Conservation (phyloP, 148 eudicot genomes). For the Rhododendron kiyosumense region DNA sequence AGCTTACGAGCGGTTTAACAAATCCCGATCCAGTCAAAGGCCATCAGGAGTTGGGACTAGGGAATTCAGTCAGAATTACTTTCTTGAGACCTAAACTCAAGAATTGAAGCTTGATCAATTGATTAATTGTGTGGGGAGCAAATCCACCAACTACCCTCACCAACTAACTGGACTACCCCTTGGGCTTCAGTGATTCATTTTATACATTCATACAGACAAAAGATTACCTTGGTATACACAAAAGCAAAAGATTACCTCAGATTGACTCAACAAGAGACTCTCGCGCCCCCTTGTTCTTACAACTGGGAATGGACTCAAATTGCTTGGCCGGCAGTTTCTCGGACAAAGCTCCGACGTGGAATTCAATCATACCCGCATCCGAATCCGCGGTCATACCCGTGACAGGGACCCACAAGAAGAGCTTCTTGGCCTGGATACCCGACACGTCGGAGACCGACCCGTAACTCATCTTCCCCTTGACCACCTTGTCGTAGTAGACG, state of each 20-base stretch:
- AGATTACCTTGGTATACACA: no score
- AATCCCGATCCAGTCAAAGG: no score
- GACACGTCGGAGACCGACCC: slow-evolving; percentile 57
- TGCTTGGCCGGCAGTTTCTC: slow-evolving; percentile 54
- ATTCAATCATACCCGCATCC: slow-evolving; percentile 38
- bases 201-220: neutral
- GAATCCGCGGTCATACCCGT: slow-evolving; percentile 50
- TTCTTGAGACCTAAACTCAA: no score
- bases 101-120: no score
- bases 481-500: slow-evolving; percentile 45
- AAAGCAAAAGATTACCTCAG: slow-evolving; percentile 9
- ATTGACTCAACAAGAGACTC: slow-evolving; percentile 6
- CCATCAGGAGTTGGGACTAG: no score
- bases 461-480: slow-evolving; percentile 50
- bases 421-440: slow-evolving; percentile 71
- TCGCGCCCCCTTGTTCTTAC: slow-evolving; percentile 33
- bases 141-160: no score
- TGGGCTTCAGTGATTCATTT: neutral
- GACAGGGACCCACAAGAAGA: slow-evolving; percentile 69
- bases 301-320: slow-evolving; percentile 46
- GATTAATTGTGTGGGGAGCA: no score
- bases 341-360: slow-evolving; percentile 62
- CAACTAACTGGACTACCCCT: no score
- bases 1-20: no score
- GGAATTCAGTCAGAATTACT: no score